Evolutionary conservation across 768 basidiomycete species (phyloP).

Genomic region (Crassisporium funariophilum): DNA sequence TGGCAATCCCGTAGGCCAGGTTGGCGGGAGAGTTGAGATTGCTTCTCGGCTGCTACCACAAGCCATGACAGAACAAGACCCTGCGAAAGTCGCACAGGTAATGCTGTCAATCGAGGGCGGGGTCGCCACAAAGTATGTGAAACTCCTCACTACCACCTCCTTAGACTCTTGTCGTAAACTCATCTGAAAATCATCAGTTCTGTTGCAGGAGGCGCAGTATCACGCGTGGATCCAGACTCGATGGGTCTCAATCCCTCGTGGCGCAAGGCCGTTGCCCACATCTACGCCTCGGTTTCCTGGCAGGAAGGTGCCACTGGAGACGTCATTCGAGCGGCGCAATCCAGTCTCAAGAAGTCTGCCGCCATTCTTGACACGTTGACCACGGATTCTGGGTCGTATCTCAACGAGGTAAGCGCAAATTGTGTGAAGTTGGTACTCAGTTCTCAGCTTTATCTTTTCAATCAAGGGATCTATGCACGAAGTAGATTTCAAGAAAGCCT

Average conservation of each 20-base stretch:
- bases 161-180: background rate
- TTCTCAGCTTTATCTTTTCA: background rate
- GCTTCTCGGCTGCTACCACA: conserved; percentile 36
- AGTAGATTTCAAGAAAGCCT: conserved; percentile 40
- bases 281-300: conserved; percentile 26
- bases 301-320: conserved; percentile 25
- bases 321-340: conserved; percentile 21
- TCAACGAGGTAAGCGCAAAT: conserved; percentile 45
- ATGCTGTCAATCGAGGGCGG: conserved; percentile 22
- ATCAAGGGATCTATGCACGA: conserved; percentile 48
- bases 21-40: conserved; percentile 29
- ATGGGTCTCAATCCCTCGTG: conserved; percentile 50
- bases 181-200: conserved; percentile 26
- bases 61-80: conserved; percentile 24
- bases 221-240: conserved; percentile 35
- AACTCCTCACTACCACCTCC: background rate
- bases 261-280: conserved; percentile 41
- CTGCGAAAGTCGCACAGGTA: conserved; percentile 25
- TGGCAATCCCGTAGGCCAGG: conserved; percentile 5
- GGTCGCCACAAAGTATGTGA: conserved; percentile 24
- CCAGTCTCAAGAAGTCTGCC: conserved; percentile 20
- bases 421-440: background rate
- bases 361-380: conserved; percentile 28
- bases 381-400: conserved; percentile 44
- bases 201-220: conserved; percentile 47